Percentiles rank a stretch among this genome's conserved stretches.
Conservation (phyloP, 225 moss, liverwort and hornwort species). For the Pleurozium schreberi region DNA sequence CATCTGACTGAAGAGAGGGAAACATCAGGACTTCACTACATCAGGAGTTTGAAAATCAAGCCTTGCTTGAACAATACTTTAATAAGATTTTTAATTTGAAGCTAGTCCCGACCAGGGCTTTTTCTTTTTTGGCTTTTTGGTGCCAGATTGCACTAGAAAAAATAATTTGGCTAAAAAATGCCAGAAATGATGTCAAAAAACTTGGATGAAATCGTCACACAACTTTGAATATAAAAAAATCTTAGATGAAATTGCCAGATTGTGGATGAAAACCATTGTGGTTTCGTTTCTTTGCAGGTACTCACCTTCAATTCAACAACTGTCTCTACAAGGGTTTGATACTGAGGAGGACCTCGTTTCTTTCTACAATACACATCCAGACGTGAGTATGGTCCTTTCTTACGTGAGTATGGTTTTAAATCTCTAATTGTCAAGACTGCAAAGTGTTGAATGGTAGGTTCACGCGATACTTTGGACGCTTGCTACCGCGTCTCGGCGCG, state of each 20-base stretch:
- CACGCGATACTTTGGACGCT: not conserved
- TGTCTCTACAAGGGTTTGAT: conserved; percentile 64
- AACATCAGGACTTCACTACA: not conserved
- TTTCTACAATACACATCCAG: conserved; percentile 54
- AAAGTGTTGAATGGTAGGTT: not conserved
- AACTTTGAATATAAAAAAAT: no score
- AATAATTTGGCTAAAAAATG: no score
- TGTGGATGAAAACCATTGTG: not conserved
- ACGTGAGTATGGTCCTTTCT: conserved; percentile 19
- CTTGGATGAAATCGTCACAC: no score
- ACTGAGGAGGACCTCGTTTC: conserved; percentile 49
- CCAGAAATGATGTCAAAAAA: no score
- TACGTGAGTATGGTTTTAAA: not conserved
- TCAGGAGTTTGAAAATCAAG: not conserved
- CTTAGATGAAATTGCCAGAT: no score
- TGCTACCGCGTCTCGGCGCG: not conserved
- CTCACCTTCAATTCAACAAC: conserved; percentile 24
- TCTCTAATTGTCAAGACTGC: not conserved
- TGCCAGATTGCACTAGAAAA: no score
- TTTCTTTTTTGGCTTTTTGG: no score
- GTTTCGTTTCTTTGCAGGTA: conserved; percentile 35
- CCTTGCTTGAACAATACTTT: not conserved
- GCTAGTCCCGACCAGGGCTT: not conserved
- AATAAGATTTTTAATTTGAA: not conserved
- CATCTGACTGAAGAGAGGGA: not conserved